Evolutionary conservation across 2,329 filamentous ascomycete genomes (phyloP).

Genomic region (Herpotrichia juniperi): DNA sequence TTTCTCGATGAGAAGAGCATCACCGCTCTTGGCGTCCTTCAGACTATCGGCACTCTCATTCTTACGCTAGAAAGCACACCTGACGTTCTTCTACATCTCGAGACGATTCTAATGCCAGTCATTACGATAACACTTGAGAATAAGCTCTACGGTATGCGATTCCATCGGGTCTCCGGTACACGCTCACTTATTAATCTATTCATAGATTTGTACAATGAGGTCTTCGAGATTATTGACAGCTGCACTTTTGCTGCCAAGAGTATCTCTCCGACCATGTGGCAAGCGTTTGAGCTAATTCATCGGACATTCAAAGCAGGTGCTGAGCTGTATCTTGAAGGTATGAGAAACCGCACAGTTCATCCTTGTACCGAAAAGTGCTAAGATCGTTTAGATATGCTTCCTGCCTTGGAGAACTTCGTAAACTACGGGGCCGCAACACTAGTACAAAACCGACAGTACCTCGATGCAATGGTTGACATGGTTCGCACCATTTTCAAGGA

Average conservation of each 20-base stretch:
- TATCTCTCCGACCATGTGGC: slow-evolving; percentile 98
- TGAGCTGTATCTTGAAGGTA: slow-evolving; percentile 87
- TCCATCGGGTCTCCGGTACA: slow-evolving; percentile 1
- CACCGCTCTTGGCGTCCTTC: slow-evolving; percentile 91
- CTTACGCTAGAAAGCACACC: slow-evolving; percentile 96
- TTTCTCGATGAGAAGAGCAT: slow-evolving; percentile 99
- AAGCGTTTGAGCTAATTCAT: slow-evolving; percentile 95
- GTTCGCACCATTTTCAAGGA: slow-evolving; percentile 94
- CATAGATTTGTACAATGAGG: slow-evolving; percentile 90
- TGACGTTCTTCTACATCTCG: slow-evolving; percentile 91
- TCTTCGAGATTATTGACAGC: slow-evolving; percentile 99
- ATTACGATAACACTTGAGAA: slow-evolving; percentile 96
- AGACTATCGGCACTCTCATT: slow-evolving; percentile 97
- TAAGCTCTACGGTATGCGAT: slow-evolving; percentile 80
- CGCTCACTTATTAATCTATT: slow-evolving; percentile 24
- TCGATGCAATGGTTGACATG: slow-evolving; percentile 90
- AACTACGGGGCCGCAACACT: slow-evolving; percentile 86
- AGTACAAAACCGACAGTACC: slow-evolving; percentile 81
- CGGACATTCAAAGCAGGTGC: slow-evolving; percentile 96
- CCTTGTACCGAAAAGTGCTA: slow-evolving; percentile 10
- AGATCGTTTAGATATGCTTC: slow-evolving; percentile 78
- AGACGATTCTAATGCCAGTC: slow-evolving; percentile 95
- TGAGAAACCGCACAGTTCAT: slow-evolving; percentile 1
- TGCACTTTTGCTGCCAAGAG: slow-evolving; percentile 97
- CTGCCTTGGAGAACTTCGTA: slow-evolving; percentile 96